Base-by-base conservation (phyloP, 2,329 filamentous ascomycete genomes). In the Diaporthe sp. region DNA sequence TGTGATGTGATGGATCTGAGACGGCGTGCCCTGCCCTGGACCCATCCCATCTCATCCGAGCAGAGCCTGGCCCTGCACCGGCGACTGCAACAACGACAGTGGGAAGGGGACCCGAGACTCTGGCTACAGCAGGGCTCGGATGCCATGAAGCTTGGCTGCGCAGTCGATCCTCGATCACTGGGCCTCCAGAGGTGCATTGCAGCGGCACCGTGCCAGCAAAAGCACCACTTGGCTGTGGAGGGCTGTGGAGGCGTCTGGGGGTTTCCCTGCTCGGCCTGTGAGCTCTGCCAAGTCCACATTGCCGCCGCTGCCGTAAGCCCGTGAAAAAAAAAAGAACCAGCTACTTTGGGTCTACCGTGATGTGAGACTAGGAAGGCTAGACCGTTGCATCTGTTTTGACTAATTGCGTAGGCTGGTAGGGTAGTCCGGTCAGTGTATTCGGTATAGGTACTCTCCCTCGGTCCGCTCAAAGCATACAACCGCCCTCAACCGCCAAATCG, bases 151-250 rank as follows among this genome's bases (percentile, higher is more conserved):
- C 51, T 59, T 42, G 55, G 37, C 51, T 51, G 65, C 39, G 65
- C 62, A 59, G 51, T 49, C 61, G 72, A 74, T 65, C 70, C 42
- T 62, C 57, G 71, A 73, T 74, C 72, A 44, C 49, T 55, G 62
- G 59, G 39, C 51, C 51, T 68, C 49, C 61, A 68, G 72, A 44
- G 59, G 49, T 67, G 39, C 53, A 61, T 51, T 53, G 49, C 55
- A 72, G 67, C 25, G 65, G 65, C 46, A 68, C 6, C 62, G 46
- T 68, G 62, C 62, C 65, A 69, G 49, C 62, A 68, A 55, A 55
- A 69, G 65, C 65, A 69, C 4, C 22, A 19, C 49, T 39, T 53
- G 49, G 46, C 49, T 55, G 65, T 69, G 65, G 65, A 69, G 49
- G 49, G 46, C 49, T 55, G 65, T 69, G 65, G 65, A 69, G 49